Percentiles rank a stretch among this genome's conserved stretches.
Conservation (phyloP, 2,329 filamentous ascomycete genomes). For the Pseudocercospora musae region DNA sequence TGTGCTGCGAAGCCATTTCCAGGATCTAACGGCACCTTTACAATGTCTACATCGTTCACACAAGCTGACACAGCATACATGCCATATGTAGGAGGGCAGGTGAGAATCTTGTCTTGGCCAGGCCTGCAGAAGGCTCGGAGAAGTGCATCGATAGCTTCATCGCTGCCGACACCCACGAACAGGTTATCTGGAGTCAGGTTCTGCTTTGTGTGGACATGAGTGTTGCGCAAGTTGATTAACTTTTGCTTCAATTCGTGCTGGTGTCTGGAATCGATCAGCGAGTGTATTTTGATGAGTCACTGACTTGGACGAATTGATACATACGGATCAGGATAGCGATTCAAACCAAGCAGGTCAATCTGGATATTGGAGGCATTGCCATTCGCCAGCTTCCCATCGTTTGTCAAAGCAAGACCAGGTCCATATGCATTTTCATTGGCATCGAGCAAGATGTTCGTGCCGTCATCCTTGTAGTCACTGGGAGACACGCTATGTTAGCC, state of each 20-base stretch:
- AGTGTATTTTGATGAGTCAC: constrained; percentile 11
- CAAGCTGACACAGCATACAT: constrained; percentile 96
- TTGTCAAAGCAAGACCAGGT: constrained; percentile 63
- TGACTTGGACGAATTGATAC: constrained; percentile 14
- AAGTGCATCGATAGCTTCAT: constrained; percentile 94
- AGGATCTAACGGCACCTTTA: constrained; percentile 77
- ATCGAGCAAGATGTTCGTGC: constrained; percentile 91
- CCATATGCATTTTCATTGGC: constrained; percentile 98
- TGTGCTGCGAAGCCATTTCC: constrained; percentile 73
- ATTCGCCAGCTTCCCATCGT: constrained; percentile 48
- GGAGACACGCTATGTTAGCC: constrained; percentile 15
- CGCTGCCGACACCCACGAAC: constrained; percentile 92
- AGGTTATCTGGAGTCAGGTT: constrained; percentile 75
- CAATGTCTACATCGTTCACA: constrained; percentile 84
- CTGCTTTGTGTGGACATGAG: constrained; percentile 72
- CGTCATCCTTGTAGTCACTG: constrained; percentile 94
- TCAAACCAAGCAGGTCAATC: constrained; percentile 75
- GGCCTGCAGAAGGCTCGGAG: constrained; percentile 91
- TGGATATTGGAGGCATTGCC: constrained; percentile 50
- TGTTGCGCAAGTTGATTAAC: constrained; percentile 84
- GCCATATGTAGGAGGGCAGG: constrained; percentile 94
- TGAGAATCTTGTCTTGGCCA: constrained; percentile 82
- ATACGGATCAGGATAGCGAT: constrained; percentile 89
- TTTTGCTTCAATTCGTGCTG: constrained; percentile 81
- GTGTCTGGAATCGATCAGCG: constrained; percentile 53